Evolutionary conservation across 2,329 filamentous ascomycete genomes (phyloP).

Genomic region (Rhynchosporium graminicola): DNA sequence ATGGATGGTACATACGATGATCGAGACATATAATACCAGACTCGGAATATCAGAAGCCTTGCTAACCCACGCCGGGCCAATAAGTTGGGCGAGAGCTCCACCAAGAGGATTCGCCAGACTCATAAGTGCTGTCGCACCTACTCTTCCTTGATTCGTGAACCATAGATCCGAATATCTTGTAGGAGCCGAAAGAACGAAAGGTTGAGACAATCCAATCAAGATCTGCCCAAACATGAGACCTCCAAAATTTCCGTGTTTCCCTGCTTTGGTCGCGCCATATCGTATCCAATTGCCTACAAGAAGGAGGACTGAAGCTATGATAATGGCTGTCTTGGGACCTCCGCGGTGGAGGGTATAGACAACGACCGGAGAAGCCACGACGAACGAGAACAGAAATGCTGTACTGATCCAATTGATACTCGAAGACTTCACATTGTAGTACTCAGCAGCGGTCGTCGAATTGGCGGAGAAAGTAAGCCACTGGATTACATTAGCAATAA

Average conservation of each 20-base stretch:
- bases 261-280: slow-evolving; percentile 66
- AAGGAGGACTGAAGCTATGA: slow-evolving; percentile 70
- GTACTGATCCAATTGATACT: slow-evolving; percentile 93
- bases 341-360: slow-evolving; percentile 76
- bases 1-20: slow-evolving; percentile 62
- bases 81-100: slow-evolving; percentile 82
- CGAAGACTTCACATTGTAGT: slow-evolving; percentile 73
- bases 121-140: slow-evolving; percentile 82
- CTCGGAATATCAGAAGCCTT: slow-evolving; percentile 66
- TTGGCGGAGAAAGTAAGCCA: slow-evolving; percentile 93
- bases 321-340: slow-evolving; percentile 77
- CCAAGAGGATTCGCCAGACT: slow-evolving; percentile 89
- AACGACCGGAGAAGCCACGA: slow-evolving; percentile 67
- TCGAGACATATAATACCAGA: slow-evolving; percentile 81
- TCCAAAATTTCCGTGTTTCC: slow-evolving; percentile 63
- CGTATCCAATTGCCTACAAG: slow-evolving; percentile 90
- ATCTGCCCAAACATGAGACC: slow-evolving; percentile 90
- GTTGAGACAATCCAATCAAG: slow-evolving; percentile 83
- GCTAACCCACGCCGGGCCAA: slow-evolving; percentile 74
- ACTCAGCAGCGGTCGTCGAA: slow-evolving; percentile 69
- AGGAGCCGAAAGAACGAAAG: slow-evolving; percentile 86
- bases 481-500: slow-evolving; percentile 46
- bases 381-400: slow-evolving; percentile 82
- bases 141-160: slow-evolving; percentile 84
- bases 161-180: slow-evolving; percentile 91